Evolutionary conservation across 2,329 filamentous ascomycete species (phyloP), one percentile per base, ranked within the genome.

Genomic region (Penicillium psychrosexuale): DNA sequence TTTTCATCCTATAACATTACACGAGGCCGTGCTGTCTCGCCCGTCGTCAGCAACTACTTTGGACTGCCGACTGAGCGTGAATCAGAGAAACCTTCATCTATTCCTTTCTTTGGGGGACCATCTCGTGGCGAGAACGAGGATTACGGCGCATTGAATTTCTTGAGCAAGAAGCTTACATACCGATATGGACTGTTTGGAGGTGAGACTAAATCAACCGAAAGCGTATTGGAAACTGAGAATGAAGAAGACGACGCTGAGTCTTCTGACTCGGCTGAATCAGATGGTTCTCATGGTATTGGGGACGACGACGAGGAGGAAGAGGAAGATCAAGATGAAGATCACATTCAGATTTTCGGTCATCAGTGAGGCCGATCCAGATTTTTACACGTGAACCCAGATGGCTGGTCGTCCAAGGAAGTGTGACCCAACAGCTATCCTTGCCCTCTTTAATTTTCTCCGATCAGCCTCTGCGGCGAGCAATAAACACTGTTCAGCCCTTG

Each of bases 71-170:
- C 69, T 17, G 67, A 71, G 48, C 66, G 68, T 31, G 68, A 68
- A 52, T 58, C 59, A 51, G 67, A 62, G 48, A 69, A 61, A 55
- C 66, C 63, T 46, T 66, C 58, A 13, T 69, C 66, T 22, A 60
- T 64, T 12, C 69, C 69, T 31, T 66, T 67, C 46, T 69, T 66
- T 55, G 62, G 66, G 12, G 55, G 53, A 44, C 52, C 56, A 45
- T 33, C 61, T 39, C 56, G 59, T 44, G 59, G 55, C 49, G 60
- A 61, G 17, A 42, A 59, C 45, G 58, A 67, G n/a, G 80, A 83
- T 15, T 80, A 80, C 0, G 79, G 82, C 17, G 83, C 63, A 17
- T 84, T 52, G 80, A 86, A 54, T 65, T 86, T 30, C 79, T 80
- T 30, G 82, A 79, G 79, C 43, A 73, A 77, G 12, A 78, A 76